Conservation (phyloP, 768 basidiomycete species). For the Phaffia tasmanica region DNA sequence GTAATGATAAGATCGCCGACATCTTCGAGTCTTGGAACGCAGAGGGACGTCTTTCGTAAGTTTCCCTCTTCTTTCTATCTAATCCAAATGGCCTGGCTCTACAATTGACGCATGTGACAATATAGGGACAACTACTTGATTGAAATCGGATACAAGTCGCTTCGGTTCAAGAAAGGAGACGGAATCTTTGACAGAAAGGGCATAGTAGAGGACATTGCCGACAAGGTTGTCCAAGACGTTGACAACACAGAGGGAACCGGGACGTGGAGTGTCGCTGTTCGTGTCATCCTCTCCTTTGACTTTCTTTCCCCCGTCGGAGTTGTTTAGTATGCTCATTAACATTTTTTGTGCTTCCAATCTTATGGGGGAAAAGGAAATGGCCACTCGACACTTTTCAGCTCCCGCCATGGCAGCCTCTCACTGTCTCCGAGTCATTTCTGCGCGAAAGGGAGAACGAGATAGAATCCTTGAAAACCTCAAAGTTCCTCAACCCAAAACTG, state of each 20-base stretch:
- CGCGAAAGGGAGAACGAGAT: conserved; percentile 33
- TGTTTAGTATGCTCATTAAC: no score
- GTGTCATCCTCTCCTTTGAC: conserved; percentile 6
- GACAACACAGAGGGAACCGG: conserved; percentile 35
- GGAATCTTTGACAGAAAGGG: conserved; percentile 31
- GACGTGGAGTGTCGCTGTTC: conserved; percentile 33
- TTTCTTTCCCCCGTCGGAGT: neutral
- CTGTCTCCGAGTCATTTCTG: conserved; percentile 35
- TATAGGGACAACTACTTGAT: conserved; percentile 34
- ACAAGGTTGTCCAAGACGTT: conserved; percentile 38
- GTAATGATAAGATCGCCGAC: conserved; percentile 34
- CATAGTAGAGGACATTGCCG: conserved; percentile 38
- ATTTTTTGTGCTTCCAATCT: neutral
- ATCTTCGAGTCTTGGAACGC: conserved; percentile 35
- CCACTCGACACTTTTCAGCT: conserved; percentile 35
- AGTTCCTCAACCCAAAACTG: conserved; percentile 31
- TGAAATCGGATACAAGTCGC: conserved; percentile 33
- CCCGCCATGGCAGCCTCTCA: conserved; percentile 37
- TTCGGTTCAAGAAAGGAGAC: conserved; percentile 35
- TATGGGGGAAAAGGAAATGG: conserved; percentile 30
- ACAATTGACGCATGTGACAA: no score
- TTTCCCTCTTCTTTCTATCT: no score
- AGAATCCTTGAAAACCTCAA: conserved; percentile 32
- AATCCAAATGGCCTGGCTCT: no score
- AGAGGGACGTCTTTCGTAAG: conserved; percentile 28